Evolutionary conservation across 352 stramenopile species (phyloP).

Genomic region (Globisporangium spiculum): DNA sequence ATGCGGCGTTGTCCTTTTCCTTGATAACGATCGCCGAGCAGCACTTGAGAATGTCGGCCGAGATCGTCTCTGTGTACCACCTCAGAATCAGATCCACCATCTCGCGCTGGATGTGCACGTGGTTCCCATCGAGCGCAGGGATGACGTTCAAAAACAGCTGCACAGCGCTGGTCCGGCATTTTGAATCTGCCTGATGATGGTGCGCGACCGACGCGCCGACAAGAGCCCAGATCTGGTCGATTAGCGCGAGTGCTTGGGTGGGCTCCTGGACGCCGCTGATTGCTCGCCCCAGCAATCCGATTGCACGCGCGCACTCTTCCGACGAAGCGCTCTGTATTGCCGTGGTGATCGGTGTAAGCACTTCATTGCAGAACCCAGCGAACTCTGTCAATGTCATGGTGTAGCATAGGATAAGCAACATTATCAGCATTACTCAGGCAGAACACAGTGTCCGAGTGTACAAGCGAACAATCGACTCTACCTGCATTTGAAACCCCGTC

Average conservation of each 20-base stretch:
- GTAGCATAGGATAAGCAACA: background rate
- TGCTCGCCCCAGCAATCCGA: conserved; percentile 55
- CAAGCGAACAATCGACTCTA: conserved; percentile 18
- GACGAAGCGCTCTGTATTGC: conserved; percentile 31
- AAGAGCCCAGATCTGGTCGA: conserved; percentile 53
- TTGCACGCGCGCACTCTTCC: conserved; percentile 24
- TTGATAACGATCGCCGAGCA: conserved; percentile 36
- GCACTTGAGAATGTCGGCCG: conserved; percentile 42
- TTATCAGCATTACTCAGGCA: conserved; percentile 6
- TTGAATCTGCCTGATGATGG: conserved; percentile 29
- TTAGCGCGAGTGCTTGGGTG: conserved; percentile 26
- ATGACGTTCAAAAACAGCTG: conserved; percentile 57
- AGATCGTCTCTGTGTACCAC: conserved; percentile 44
- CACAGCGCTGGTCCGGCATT: conserved; percentile 32
- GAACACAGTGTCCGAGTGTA: background rate
- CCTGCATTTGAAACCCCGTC: conserved; percentile 41
- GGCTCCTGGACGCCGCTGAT: conserved; percentile 41
- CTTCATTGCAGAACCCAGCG: conserved; percentile 41
- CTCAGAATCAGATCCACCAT: conserved; percentile 39
- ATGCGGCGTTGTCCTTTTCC: conserved; percentile 29
- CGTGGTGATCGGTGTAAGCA: conserved; percentile 34
- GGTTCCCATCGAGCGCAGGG: conserved; percentile 19
- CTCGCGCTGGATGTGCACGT: conserved; percentile 30
- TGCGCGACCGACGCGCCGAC: conserved; percentile 31
- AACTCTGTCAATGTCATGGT: conserved; percentile 35